Percentiles rank a stretch among this genome's conserved stretches.
phyloP scores from a whole-genome alignment of 495 filamentous ascomycete genomes.

The Evernia prunastri region DNA sequence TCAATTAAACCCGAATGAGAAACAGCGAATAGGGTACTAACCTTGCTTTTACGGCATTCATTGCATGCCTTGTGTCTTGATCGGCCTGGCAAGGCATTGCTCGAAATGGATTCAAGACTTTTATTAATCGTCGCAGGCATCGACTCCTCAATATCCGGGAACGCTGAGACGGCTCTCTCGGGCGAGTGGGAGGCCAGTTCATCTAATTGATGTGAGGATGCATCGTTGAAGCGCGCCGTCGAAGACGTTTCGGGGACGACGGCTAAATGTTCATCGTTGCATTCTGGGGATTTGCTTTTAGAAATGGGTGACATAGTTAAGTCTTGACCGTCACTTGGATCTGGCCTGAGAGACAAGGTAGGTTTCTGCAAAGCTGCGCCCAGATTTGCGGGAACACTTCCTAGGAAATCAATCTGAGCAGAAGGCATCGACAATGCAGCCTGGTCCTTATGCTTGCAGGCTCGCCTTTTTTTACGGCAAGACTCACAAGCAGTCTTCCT shows the following conservation, averaged over 20 bases:
- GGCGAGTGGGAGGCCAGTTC: neutral
- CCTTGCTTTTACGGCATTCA: slow-evolving; percentile 64
- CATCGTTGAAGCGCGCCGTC: neutral
- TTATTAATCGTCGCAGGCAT: neutral
- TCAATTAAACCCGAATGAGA: slow-evolving; percentile 22
- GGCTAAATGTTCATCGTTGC: neutral
- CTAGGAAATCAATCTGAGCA: neutral
- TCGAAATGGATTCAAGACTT: slow-evolving; percentile 5
- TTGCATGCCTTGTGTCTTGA: slow-evolving; percentile 58
- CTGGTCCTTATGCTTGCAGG: slow-evolving; percentile 50
- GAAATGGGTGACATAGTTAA: neutral
- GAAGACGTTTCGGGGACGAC: neutral
- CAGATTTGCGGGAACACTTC: neutral
- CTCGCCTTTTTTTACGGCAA: slow-evolving; percentile 47
- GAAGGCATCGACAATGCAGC: slow-evolving; percentile 1
- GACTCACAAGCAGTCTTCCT: slow-evolving; percentile 51
- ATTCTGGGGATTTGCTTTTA: neutral
- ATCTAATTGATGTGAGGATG: neutral
- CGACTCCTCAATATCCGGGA: slow-evolving; percentile 6
- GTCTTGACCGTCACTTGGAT: neutral
- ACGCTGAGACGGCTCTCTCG: neutral
- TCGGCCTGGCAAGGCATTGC: slow-evolving; percentile 26
- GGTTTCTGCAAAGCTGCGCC: neutral
- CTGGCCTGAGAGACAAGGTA: neutral
- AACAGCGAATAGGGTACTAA: slow-evolving; percentile 29